phyloP scores from a whole-genome alignment of 192 early-diverging fungal species.

The Dissophora globulifera region DNA sequence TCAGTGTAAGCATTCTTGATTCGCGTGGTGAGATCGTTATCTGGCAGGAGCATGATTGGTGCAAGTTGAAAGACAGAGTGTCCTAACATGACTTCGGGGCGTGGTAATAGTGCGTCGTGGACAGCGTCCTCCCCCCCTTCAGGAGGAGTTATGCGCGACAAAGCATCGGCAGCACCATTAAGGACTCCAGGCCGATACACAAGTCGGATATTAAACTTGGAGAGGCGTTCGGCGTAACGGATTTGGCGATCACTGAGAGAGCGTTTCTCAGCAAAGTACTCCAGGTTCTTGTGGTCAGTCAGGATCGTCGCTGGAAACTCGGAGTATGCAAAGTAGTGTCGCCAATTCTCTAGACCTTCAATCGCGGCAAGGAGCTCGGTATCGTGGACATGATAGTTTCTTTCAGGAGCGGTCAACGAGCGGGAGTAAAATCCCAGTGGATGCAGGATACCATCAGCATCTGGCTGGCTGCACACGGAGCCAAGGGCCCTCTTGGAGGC shows the following conservation, averaged over 20 bases:
- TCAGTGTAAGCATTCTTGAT: no score
- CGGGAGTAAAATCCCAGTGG: conserved; percentile 34
- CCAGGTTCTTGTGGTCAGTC: conserved; percentile 12
- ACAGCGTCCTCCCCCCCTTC: not conserved
- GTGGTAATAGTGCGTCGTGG: no score
- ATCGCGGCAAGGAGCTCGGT: not conserved
- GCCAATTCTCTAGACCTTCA: not conserved
- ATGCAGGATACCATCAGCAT: conserved; percentile 7
- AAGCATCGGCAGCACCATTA: conserved; percentile 2
- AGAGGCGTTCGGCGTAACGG: conserved; percentile 1
- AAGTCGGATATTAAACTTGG: conserved; percentile 1
- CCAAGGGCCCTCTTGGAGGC: conserved; percentile 12
- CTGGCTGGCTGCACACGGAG: conserved; percentile 9
- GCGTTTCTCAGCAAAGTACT: not conserved
- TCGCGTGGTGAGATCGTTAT: no score
- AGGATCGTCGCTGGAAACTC: conserved; percentile 1
- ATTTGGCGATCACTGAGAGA: not conserved
- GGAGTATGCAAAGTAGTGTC: conserved; percentile 3
- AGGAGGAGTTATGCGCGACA: not conserved
- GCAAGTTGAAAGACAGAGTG: no score
- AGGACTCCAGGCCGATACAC: not conserved
- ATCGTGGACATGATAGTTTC: conserved; percentile 39
- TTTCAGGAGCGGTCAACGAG: conserved; percentile 19
- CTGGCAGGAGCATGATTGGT: no score
- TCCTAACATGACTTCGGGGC: no score